Evolutionary conservation across 129 eudicot genomes (phyloP), one percentile per base, ranked within the genome.

Genomic region (Silybum marianum): DNA sequence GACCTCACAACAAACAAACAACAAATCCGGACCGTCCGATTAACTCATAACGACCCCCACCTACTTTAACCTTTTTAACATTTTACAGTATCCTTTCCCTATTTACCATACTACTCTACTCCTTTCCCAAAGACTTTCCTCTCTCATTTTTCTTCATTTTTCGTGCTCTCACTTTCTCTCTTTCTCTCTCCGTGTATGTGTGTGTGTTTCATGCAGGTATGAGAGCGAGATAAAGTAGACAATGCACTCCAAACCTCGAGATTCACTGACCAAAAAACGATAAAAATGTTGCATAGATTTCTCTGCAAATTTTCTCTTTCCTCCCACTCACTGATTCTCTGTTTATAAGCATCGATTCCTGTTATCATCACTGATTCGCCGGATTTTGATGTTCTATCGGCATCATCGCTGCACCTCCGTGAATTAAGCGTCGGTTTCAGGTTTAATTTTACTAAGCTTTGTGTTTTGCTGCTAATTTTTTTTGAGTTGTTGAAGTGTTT

Each of bases 201-300:
- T 82, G 71, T 76, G 82, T 60, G 81, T 70, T 83, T 83, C 86
- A 78, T 83, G 86, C 83, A 83, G 25, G 65, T 83, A 77, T 60
- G 63, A 16, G 82, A 40, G 58, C 26, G 54, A 75, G 81, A 22
- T 69, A 82, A 72, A 83, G 82, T 77, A 78, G 86, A 83, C 82
- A 83, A 78, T 73, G 75, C 75, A 62, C 79, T 71, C 80, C 82
- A 60, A 71, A 83, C 44, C 60, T 72, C 78, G 69, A 77, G 86
- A 83, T 77, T 70, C 78, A 60, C 86, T 65, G 38, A 72, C 63
- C 46, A 70, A 14, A 60, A 77, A 72, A 58, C 73, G 78, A 83
- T 77, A 60, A 46, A 38, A 77, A 30, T 70, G 67, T 38, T 80
- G 19, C 78, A 71, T 80, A 80, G 39, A 80, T 80, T 80, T 60